Evolutionary conservation across 345 rosid species (phyloP), one percentile per base, ranked within the genome.

Genomic region (Populus ilicifolia): DNA sequence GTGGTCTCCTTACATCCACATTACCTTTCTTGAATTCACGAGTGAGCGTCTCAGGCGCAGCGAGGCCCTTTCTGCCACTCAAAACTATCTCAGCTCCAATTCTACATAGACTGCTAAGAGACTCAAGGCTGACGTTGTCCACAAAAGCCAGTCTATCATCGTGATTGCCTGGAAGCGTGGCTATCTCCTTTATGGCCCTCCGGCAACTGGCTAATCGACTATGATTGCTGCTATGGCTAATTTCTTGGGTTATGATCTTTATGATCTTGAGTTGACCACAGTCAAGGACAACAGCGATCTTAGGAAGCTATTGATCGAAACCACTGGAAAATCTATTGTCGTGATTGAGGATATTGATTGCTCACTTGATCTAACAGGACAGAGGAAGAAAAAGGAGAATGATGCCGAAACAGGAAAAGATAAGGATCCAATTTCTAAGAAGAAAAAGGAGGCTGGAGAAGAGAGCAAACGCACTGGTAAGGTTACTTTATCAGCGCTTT

Each of bases 171-270:
- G 96, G 94, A 91, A 91, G 50, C 80, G 94, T 0, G 91, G 96
- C n/a, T 91, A 91, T 81, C 78, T 91, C 77, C 69, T 91, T 52
- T 90, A 90, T 65, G 93, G 96, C n/a, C 96, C 93, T 50, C 96
- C 96, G 0, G 96, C 93, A 0, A 90, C 96, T 0, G 96, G 96
- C 5, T 89, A 91, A 83, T 90, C 96, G 9, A 91, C 93, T 68
- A 66, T 91, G 81, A 88, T 91, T 44, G 93, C 96, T 0, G 93
- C 96, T 43, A 89, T 91, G 91, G 96, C 93, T 8, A 91, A 91
- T 75, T 77, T 90, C 64, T 77, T 77, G 56, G 77, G 77, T 65
- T 83, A 77, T 61, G 81, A 83, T 62, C 9, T 83, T 9, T 81
- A 77, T 68, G 78, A 68, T 76, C 73, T 76, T 38, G 78, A 76